Evolutionary conservation across 2,329 filamentous ascomycete species (phyloP).

Genomic region (Microcyclosporella mali): DNA sequence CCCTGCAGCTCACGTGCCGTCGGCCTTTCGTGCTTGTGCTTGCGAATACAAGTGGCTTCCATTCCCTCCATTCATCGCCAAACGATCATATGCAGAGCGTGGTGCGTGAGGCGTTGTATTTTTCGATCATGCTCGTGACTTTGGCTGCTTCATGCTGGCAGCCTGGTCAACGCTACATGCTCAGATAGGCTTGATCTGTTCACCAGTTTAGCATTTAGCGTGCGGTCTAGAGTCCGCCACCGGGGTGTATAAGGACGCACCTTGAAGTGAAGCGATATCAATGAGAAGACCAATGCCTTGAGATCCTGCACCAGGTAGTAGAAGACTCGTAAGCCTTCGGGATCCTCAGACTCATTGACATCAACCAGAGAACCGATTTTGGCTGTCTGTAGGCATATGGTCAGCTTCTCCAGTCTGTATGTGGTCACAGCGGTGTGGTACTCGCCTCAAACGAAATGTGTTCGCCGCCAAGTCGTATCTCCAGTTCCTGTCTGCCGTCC

Average conservation of each 20-base stretch:
- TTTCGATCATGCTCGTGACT: background rate
- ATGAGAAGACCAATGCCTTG: slow-evolving; percentile 91
- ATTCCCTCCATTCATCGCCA: no score
- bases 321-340: slow-evolving; percentile 91
- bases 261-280: slow-evolving; percentile 98
- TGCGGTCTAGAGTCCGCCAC: background rate
- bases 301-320: slow-evolving; percentile 98
- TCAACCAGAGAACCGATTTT: slow-evolving; percentile 97
- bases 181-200: slow-evolving; percentile 31
- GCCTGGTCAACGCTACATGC: background rate
- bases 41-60: no score
- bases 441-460: slow-evolving; percentile 95
- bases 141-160: no score
- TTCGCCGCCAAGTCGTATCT: slow-evolving; percentile 87
- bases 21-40: background rate
- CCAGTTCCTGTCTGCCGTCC: slow-evolving; percentile 91
- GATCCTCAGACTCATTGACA: slow-evolving; percentile 91
- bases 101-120: no score
- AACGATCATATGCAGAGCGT: no score
- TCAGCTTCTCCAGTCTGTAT: slow-evolving; percentile 13
- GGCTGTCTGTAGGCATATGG: slow-evolving; percentile 61
- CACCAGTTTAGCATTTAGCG: no score
- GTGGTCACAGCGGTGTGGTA: slow-evolving; percentile 1
- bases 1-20: background rate
- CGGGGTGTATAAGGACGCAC: slow-evolving; percentile 34